Evolutionary conservation across 2,329 filamentous ascomycete species (phyloP).

Genomic region (Venturia carpophila): DNA sequence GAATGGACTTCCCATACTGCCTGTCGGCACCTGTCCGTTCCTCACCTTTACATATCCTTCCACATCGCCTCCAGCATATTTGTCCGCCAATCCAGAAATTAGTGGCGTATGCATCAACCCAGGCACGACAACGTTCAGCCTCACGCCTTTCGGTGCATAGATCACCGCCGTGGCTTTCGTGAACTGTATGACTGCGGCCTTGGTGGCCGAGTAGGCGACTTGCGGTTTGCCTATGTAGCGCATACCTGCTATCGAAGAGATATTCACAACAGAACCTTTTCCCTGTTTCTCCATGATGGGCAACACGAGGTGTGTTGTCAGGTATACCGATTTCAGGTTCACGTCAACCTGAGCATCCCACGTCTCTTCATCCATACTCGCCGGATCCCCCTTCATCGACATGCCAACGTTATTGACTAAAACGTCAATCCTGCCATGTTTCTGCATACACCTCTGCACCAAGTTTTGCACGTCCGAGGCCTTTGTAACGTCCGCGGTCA

Average conservation of each 20-base stretch:
- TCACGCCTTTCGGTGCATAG: slow-evolving; percentile 30
- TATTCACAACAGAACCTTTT: slow-evolving; percentile 26
- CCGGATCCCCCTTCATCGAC: slow-evolving; percentile 31
- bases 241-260: slow-evolving; percentile 31
- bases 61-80: slow-evolving; percentile 18
- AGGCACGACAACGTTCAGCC: slow-evolving; percentile 26
- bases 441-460: slow-evolving; percentile 23
- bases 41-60: slow-evolving; percentile 11
- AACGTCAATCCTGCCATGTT: slow-evolving; percentile 23
- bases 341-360: slow-evolving; percentile 29
- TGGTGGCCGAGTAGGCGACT: slow-evolving; percentile 39
- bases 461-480: slow-evolving; percentile 24
- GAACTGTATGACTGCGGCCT: slow-evolving; percentile 26
- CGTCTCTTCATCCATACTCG: slow-evolving; percentile 25
- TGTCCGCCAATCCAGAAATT: slow-evolving; percentile 19
- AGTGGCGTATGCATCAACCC: slow-evolving; percentile 26
- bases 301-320: slow-evolving; percentile 24
- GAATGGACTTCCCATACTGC: slow-evolving; percentile 23
- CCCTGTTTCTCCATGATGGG: slow-evolving; percentile 25
- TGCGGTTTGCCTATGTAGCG: slow-evolving; percentile 47
- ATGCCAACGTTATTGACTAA: slow-evolving; percentile 28
- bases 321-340: slow-evolving; percentile 28
- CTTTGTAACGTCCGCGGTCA: slow-evolving; percentile 25
- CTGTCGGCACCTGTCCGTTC: slow-evolving; percentile 24
- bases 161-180: slow-evolving; percentile 26